phyloP scores from a whole-genome alignment of 1,284 basidiomycete genomes.

The Puccinia hordei region DNA sequence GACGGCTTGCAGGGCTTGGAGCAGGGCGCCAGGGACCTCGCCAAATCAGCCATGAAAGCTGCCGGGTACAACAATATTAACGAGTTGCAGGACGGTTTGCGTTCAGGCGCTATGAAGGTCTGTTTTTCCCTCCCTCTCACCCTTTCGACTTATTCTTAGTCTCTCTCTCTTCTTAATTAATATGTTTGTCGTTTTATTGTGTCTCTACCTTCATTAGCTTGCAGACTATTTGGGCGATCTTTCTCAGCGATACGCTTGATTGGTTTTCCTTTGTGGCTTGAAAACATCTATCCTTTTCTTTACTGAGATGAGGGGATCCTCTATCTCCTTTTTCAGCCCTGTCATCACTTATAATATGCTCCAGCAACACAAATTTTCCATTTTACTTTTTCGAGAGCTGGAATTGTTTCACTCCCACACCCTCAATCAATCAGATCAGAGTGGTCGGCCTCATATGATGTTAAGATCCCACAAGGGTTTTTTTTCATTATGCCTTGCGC shows the following conservation, averaged over 20 bases:
- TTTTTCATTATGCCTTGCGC: neutral
- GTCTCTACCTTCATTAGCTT: slow-evolving; percentile 17
- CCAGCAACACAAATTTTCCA: too few relatives aligned
- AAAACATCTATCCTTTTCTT: neutral
- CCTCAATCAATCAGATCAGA: too few relatives aligned
- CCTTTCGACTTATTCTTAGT: neutral
- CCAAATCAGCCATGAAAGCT: slow-evolving; percentile 69
- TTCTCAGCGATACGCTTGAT: slow-evolving; percentile 49
- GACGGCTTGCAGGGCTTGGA: slow-evolving; percentile 67
- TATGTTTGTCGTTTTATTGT: neutral
- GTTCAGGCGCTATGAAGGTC: slow-evolving; percentile 82
- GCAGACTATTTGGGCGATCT: slow-evolving; percentile 50
- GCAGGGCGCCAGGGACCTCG: slow-evolving; percentile 75
- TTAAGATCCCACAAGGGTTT: too few relatives aligned
- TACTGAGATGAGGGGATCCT: neutral
- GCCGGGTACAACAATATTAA: slow-evolving; percentile 83
- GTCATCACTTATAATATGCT: too few relatives aligned
- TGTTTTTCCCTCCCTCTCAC: slow-evolving; percentile 55
- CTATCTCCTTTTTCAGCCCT: neutral
- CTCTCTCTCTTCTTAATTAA: neutral
- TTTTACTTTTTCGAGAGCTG: too few relatives aligned
- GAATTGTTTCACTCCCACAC: too few relatives aligned
- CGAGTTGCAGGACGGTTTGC: slow-evolving; percentile 78
- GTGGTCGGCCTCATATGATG: too few relatives aligned
- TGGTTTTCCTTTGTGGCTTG: neutral